Percentiles rank a stretch among this genome's conserved stretches.
Conservation (phyloP, 1,139 yeast genomes). For the Nakaseomyces sp. region DNA sequence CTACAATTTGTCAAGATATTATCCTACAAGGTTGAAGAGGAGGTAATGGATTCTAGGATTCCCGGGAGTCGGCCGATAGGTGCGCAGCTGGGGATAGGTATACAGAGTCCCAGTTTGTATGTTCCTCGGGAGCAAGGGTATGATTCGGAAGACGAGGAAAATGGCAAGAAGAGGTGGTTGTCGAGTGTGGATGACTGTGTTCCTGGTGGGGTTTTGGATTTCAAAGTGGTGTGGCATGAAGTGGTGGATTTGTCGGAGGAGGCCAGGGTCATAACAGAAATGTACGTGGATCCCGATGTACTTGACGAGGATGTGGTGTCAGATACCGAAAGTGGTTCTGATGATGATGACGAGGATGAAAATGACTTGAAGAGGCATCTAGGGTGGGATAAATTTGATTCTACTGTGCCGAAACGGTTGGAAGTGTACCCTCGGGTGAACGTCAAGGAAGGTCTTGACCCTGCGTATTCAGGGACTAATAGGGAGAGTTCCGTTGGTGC, state of each 20-base stretch:
- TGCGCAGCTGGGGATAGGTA: slow-evolving; percentile 26
- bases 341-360: slow-evolving; percentile 7
- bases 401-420: neutral
- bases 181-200: slow-evolving; percentile 24
- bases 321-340: slow-evolving; percentile 4
- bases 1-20: too few relatives aligned
- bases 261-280: neutral
- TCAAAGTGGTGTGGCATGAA: slow-evolving; percentile 6
- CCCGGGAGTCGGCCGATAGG: slow-evolving; percentile 23
- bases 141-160: neutral
- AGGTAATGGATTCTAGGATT: slow-evolving; percentile 13
- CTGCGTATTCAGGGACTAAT: neutral
- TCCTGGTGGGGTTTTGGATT: slow-evolving; percentile 12
- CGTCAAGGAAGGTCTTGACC: neutral
- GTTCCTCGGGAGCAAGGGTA: slow-evolving; percentile 6
- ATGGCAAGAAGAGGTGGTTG: slow-evolving; percentile 36
- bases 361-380: slow-evolving; percentile 1
- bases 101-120: slow-evolving; percentile 20
- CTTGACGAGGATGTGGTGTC: slow-evolving; percentile 5
- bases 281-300: neutral
- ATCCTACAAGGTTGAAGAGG: neutral
- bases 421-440: neutral
- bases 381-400: neutral
- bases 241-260: neutral
- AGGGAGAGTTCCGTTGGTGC: neutral